phyloP scores from a whole-genome alignment of 192 early-diverging fungal genomes.

The Thamnidium elegans region DNA sequence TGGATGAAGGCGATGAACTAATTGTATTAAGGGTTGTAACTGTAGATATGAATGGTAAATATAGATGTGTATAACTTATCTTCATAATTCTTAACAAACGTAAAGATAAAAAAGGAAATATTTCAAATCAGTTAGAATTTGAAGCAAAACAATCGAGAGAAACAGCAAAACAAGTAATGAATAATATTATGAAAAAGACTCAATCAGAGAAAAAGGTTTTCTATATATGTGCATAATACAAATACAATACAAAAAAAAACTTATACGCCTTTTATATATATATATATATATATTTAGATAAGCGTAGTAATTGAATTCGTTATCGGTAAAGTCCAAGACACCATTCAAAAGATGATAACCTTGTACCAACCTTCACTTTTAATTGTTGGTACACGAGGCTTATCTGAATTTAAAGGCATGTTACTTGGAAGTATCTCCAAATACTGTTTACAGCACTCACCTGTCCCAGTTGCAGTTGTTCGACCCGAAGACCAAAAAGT shows the following conservation, averaged over 20 bases:
- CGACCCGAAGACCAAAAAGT: slow-evolving; percentile 30
- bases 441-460: slow-evolving; percentile 62
- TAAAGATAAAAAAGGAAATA: slow-evolving; percentile 10
- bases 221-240: slow-evolving; percentile 12
- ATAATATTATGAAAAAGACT: slow-evolving; percentile 22
- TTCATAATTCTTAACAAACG: background rate
- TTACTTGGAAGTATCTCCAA: slow-evolving; percentile 62
- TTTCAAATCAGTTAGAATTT: background rate
- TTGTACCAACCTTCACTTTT: slow-evolving; percentile 62
- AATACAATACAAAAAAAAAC: background rate
- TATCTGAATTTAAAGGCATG: slow-evolving; percentile 61
- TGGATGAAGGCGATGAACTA: slow-evolving; percentile 52
- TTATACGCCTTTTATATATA: too few relatives aligned
- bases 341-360: slow-evolving; percentile 47
- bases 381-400: slow-evolving; percentile 65
- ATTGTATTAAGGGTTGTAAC: slow-evolving; percentile 17
- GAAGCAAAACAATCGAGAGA: slow-evolving; percentile 25
- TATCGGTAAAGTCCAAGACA: slow-evolving; percentile 46
- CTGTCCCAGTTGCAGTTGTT: slow-evolving; percentile 62
- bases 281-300: background rate
- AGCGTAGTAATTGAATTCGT: slow-evolving; percentile 40
- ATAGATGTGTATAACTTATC: background rate
- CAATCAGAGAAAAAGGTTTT: slow-evolving; percentile 10
- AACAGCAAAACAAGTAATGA: slow-evolving; percentile 28
- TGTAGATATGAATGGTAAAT: slow-evolving; percentile 23